Evolutionary conservation across 2,329 filamentous ascomycete species (phyloP).

Genomic region (Pestalotiopsis sp.): DNA sequence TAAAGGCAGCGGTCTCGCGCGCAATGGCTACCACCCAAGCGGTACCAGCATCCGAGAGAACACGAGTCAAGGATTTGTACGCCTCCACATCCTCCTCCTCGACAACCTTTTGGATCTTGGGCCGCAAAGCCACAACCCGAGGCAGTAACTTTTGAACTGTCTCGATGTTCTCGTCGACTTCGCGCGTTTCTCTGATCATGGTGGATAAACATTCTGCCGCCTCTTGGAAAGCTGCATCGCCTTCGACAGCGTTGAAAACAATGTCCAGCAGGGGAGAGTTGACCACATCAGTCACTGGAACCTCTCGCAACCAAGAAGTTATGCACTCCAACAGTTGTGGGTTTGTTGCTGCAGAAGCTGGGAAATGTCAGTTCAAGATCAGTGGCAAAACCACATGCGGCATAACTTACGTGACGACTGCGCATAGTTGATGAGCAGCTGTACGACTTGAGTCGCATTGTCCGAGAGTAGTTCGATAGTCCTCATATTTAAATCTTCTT

Average conservation of each 20-base stretch:
- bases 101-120: constrained; percentile 74
- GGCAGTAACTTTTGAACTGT: constrained; percentile 84
- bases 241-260: constrained; percentile 75
- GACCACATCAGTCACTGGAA: constrained; percentile 80
- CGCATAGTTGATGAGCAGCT: constrained; percentile 85
- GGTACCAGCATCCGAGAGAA: constrained; percentile 92
- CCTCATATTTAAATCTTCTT: constrained; percentile 88
- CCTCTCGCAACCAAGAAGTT: constrained; percentile 94
- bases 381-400: constrained; percentile 16
- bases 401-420: constrained; percentile 78
- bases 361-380: constrained; percentile 18
- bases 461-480: constrained; percentile 88
- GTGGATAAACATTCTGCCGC: constrained; percentile 92
- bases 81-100: constrained; percentile 82
- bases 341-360: constrained; percentile 78
- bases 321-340: constrained; percentile 93
- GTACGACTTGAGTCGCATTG: constrained; percentile 85
- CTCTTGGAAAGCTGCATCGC: constrained; percentile 78
- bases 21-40: constrained; percentile 93
- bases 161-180: constrained; percentile 86
- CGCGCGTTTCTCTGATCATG: constrained; percentile 87
- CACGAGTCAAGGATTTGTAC: constrained; percentile 84
- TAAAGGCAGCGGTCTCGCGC: constrained; percentile 78
- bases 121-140: constrained; percentile 72
- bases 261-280: constrained; percentile 82